Percentiles rank a stretch among this genome's conserved stretches.
Conservation (phyloP, 2,329 filamentous ascomycete genomes). For the Fusarium pseudograminearum region DNA sequence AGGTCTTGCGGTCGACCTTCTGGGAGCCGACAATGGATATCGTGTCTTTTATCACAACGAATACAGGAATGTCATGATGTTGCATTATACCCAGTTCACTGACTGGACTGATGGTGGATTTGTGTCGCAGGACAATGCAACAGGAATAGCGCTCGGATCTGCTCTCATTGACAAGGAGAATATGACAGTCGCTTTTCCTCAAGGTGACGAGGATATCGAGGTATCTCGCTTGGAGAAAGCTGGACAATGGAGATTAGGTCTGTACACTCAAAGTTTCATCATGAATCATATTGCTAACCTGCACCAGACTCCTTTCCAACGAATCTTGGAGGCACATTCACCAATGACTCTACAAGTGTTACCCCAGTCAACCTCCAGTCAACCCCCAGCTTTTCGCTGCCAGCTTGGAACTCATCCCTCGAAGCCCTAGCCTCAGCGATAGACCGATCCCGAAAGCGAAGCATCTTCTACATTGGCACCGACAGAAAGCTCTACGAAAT, state of each 20-base stretch:
- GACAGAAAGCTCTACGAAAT: conserved; percentile 3
- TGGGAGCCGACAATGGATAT: background rate
- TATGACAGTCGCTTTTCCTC: conserved; percentile 2
- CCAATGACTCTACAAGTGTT: background rate
- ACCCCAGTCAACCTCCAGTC: background rate
- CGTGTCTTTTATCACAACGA: conserved; percentile 13
- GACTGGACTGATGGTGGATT: conserved; percentile 11
- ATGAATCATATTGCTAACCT: background rate
- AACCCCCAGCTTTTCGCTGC: background rate
- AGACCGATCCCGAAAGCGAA: background rate
- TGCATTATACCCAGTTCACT: background rate
- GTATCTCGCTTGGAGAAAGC: background rate
- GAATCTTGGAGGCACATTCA: background rate
- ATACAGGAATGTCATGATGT: background rate
- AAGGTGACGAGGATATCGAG: background rate
- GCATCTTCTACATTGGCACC: conserved; percentile 3
- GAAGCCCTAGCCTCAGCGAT: conserved; percentile 1
- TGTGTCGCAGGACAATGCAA: conserved; percentile 6
- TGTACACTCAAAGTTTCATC: rapidly evolving
- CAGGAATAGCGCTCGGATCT: conserved; percentile 10
- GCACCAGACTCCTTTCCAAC: background rate
- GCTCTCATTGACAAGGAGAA: background rate
- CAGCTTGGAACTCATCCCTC: conserved; percentile 3
- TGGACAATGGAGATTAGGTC: conserved; percentile 2
- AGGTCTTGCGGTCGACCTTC: background rate